A percentile compares a stretch with the other conserved stretches of the same genome.
Evolutionary conservation across 768 basidiomycete genomes (phyloP).

Genomic region (Phanerochaete sordida): DNA sequence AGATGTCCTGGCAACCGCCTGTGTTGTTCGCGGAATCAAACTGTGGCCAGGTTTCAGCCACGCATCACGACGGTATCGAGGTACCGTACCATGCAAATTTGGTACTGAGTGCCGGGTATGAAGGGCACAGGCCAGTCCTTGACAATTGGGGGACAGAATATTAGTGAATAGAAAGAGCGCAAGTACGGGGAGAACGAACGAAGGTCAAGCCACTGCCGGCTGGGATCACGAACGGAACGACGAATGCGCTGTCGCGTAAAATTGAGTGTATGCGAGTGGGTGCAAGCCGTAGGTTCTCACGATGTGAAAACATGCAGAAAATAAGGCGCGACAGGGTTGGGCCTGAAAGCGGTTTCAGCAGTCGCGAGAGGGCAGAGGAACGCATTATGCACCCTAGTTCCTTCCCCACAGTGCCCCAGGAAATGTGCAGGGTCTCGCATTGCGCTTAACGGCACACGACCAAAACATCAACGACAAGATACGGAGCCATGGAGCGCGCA

Average conservation of each 20-base stretch:
- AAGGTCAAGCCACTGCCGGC: slow-evolving; percentile 42
- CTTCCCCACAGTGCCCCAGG: slow-evolving; percentile 24
- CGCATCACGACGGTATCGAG: not conserved
- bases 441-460: slow-evolving; percentile 28
- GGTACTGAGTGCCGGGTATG: slow-evolving; percentile 58
- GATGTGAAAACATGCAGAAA: slow-evolving; percentile 60
- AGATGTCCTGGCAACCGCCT: slow-evolving; percentile 60
- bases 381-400: slow-evolving; percentile 24
- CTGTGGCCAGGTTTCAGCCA: slow-evolving; percentile 23
- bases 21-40: slow-evolving; percentile 54
- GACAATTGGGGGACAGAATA: not conserved
- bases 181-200: slow-evolving; percentile 27
- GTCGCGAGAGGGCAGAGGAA: not conserved
- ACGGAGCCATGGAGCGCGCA: not conserved
- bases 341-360: slow-evolving; percentile 32
- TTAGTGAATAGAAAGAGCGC: not conserved
- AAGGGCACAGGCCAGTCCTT: slow-evolving; percentile 62
- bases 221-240: slow-evolving; percentile 48
- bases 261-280: not conserved
- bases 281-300: slow-evolving; percentile 31
- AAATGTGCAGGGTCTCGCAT: slow-evolving; percentile 29
- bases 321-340: slow-evolving; percentile 53
- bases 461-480: no score
- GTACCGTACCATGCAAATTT: slow-evolving; percentile 61
- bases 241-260: slow-evolving; percentile 39